These are phyloP conservation scores for Babesia ovata DNA, from an alignment of 169 alveolate genomes.

Conservation along the genomic window DNA sequence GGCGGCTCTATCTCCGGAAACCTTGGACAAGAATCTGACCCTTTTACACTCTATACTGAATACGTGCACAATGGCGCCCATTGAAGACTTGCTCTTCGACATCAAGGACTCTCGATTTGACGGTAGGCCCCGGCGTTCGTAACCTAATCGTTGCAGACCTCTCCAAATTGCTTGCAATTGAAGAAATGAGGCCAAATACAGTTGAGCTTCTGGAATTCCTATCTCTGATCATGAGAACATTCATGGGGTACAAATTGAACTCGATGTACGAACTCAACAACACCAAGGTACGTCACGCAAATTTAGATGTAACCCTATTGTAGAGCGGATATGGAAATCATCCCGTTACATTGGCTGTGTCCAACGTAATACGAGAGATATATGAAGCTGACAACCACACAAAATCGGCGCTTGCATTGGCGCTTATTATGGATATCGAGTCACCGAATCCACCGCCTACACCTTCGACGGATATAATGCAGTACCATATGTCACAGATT, in stretches of 20 bases:
- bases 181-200: not conserved
- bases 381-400: conserved; percentile 4
- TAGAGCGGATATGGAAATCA: conserved; percentile 4
- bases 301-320: not conserved
- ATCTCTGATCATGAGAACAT: conserved; percentile 15
- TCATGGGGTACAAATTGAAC: conserved; percentile 24
- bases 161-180: not conserved
- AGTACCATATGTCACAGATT: conserved; percentile 33
- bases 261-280: conserved; percentile 7
- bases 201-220: conserved; percentile 17
- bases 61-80: not conserved
- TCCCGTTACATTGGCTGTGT: conserved; percentile 11
- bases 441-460: not conserved
- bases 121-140: not conserved
- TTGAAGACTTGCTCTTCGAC: conserved; percentile 4
- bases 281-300: conserved; percentile 6
- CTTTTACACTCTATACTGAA: conserved; percentile 6
- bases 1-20: conserved; percentile 29
- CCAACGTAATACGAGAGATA: conserved; percentile 35
- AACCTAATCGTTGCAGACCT: not conserved
- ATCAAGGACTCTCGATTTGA: not conserved
- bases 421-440: not conserved
- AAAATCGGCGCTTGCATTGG: conserved; percentile 41
- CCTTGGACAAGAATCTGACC: conserved; percentile 27
- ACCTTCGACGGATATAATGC: not conserved